Conservation (phyloP, 176 grass and related monocot species). For the Oryza meyeriana region DNA sequence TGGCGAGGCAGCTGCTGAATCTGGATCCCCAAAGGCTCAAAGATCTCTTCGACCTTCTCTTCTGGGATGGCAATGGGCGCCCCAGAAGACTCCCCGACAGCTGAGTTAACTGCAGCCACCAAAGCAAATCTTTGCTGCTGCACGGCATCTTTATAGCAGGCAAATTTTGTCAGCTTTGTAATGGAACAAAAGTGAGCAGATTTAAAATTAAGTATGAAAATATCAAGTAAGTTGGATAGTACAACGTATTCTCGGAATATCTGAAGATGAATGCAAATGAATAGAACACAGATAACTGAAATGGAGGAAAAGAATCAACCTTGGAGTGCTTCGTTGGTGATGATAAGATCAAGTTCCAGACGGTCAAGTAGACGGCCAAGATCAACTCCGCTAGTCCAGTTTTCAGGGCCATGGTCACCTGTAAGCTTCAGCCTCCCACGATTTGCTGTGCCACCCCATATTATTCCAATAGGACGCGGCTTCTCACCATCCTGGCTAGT, state of each 20-base stretch:
- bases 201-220: neutral
- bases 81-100: conserved; percentile 60
- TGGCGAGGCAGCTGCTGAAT: conserved; percentile 61
- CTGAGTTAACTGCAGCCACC: conserved; percentile 50
- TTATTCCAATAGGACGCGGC: conserved; percentile 85
- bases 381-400: conserved; percentile 95
- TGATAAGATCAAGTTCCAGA: conserved; percentile 90
- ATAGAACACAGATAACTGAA: neutral
- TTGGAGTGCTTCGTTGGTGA: conserved; percentile 63
- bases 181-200: neutral
- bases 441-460: conserved; percentile 94
- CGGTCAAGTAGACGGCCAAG: conserved; percentile 89
- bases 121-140: conserved; percentile 71
- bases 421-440: conserved; percentile 89
- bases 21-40: conserved; percentile 73
- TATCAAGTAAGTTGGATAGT: neutral
- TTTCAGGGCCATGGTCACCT: conserved; percentile 78
- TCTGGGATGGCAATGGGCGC: conserved; percentile 17
- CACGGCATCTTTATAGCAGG: conserved; percentile 60
- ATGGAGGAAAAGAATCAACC: conserved; percentile 36
- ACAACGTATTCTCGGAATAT: neutral
- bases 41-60: conserved; percentile 64
- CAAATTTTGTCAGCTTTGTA: conserved; percentile 25
- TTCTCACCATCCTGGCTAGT: conserved; percentile 66
- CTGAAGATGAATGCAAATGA: neutral